Evolutionary conservation across 2,329 filamentous ascomycete genomes (phyloP).

Genomic region (Colletotrichum euphorbiae): DNA sequence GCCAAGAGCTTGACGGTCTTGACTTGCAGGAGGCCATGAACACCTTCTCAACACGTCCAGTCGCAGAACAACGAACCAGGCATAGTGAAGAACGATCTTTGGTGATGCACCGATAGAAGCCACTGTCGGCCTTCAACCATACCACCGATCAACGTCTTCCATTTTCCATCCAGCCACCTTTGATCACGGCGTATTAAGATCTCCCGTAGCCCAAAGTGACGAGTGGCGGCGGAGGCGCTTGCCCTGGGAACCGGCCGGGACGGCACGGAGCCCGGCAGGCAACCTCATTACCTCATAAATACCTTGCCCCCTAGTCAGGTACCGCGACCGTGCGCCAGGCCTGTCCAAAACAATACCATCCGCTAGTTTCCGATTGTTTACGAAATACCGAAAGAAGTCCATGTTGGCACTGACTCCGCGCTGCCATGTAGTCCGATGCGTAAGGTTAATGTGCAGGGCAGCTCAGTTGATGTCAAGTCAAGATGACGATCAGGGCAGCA

Average conservation of each 20-base stretch:
- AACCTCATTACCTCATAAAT: too few species aligned
- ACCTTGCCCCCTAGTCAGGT: neutral
- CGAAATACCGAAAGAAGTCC: neutral
- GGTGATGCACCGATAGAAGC: too few species aligned
- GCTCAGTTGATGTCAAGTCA: neutral
- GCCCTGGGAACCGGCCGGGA: conserved; percentile 5
- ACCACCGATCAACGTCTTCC: neutral
- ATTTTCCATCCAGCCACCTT: neutral
- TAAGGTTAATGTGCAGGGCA: neutral
- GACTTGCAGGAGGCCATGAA: conserved; percentile 26
- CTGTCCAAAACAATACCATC: conserved; percentile 7
- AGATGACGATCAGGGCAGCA: neutral
- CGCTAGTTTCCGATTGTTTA: neutral
- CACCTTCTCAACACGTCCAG: conserved; percentile 34
- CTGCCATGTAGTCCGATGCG: neutral
- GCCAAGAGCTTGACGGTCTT: conserved; percentile 20
- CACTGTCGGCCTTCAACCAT: too few species aligned
- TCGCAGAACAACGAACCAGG: neutral
- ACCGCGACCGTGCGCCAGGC: conserved; percentile 7
- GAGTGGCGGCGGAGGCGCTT: neutral
- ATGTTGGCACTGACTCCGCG: conserved; percentile 1
- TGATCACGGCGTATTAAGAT: neutral
- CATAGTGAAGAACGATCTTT: too few species aligned
- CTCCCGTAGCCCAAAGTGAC: neutral
- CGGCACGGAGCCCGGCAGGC: conserved; percentile 19